Conservation (phyloP, 1,284 basidiomycete species). For the Omphalotus olearius region DNA sequence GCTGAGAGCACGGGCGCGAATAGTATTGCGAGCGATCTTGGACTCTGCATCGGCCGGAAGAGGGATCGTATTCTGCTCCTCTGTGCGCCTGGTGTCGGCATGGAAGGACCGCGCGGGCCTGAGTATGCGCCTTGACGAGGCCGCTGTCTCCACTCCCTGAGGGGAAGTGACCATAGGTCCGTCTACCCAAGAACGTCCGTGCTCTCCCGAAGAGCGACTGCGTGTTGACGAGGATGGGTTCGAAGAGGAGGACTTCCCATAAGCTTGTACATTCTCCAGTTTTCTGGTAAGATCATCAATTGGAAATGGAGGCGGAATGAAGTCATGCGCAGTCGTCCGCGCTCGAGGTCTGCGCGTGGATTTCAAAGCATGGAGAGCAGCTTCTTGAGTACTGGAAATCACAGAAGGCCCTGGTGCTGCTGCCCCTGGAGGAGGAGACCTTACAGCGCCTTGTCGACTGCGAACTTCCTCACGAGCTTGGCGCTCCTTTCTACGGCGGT, state of each 20-base stretch:
- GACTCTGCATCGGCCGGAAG: constrained; percentile 26
- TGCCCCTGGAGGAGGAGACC: neutral
- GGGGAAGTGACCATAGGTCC: neutral
- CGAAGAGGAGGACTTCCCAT: constrained; percentile 16
- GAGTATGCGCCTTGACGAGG: constrained; percentile 28
- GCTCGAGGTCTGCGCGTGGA: constrained; percentile 37
- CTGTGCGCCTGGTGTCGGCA: constrained; percentile 23
- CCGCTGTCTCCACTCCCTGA: neutral
- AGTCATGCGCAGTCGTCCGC: constrained; percentile 45
- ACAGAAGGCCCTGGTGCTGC: constrained; percentile 2
- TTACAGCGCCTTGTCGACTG: neutral
- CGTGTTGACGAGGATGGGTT: constrained; percentile 2
- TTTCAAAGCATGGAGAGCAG: constrained; percentile 32
- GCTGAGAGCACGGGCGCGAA: constrained; percentile 16
- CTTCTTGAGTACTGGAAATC: constrained; percentile 35
- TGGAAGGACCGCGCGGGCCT: constrained; percentile 59
- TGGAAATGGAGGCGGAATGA: constrained; percentile 37
- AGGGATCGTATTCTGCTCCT: constrained; percentile 25
- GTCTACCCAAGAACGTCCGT: neutral
- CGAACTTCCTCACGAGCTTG: constrained; percentile 15
- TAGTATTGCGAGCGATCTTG: constrained; percentile 28
- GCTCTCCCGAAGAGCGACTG: neutral
- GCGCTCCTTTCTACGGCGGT: constrained; percentile 48
- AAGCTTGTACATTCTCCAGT: constrained; percentile 46
- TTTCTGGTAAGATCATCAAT: constrained; percentile 57